Percentiles rank a stretch among this genome's conserved stretches.
These are phyloP conservation scores for Mariannaea elegans DNA, from an alignment of 2,329 filamentous ascomycete genomes.

Conservation along the genomic window DNA sequence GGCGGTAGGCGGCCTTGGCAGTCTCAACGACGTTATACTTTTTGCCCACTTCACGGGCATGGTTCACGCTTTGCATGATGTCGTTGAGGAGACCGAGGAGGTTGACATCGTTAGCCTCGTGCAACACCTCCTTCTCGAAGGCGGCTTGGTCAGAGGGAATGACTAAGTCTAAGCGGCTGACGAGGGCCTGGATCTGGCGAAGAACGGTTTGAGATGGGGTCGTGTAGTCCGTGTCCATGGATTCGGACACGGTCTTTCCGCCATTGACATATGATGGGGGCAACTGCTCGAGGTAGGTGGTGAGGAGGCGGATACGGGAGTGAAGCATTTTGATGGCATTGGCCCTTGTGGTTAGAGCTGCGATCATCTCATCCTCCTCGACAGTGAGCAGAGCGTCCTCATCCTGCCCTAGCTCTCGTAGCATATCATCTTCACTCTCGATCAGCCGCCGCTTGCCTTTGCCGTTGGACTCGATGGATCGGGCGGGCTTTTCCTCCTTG, in stretches of 20 bases:
- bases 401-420: slow-evolving; percentile 39
- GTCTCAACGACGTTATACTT: slow-evolving; percentile 73
- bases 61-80: slow-evolving; percentile 76
- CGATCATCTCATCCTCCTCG: slow-evolving; percentile 69
- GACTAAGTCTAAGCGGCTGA: slow-evolving; percentile 84
- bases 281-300: slow-evolving; percentile 78
- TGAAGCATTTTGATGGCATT: slow-evolving; percentile 96
- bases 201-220: slow-evolving; percentile 76
- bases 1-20: slow-evolving; percentile 36
- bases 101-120: slow-evolving; percentile 85
- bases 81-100: slow-evolving; percentile 79
- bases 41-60: slow-evolving; percentile 77
- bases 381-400: slow-evolving; percentile 60
- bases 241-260: slow-evolving; percentile 49
- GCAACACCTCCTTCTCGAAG: slow-evolving; percentile 75
- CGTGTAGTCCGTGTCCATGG: slow-evolving; percentile 50
- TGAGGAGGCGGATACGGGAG: slow-evolving; percentile 75
- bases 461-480: slow-evolving; percentile 57
- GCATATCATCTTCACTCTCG: slow-evolving; percentile 42
- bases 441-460: slow-evolving; percentile 61
- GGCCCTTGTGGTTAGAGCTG: slow-evolving; percentile 81
- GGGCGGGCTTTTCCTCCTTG: slow-evolving; percentile 53
- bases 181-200: slow-evolving; percentile 86
- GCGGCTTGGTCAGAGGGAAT: slow-evolving; percentile 73
- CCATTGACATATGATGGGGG: slow-evolving; percentile 71